phyloP scores from a whole-genome alignment of 768 basidiomycete species.

The Tulasnella sp. region DNA sequence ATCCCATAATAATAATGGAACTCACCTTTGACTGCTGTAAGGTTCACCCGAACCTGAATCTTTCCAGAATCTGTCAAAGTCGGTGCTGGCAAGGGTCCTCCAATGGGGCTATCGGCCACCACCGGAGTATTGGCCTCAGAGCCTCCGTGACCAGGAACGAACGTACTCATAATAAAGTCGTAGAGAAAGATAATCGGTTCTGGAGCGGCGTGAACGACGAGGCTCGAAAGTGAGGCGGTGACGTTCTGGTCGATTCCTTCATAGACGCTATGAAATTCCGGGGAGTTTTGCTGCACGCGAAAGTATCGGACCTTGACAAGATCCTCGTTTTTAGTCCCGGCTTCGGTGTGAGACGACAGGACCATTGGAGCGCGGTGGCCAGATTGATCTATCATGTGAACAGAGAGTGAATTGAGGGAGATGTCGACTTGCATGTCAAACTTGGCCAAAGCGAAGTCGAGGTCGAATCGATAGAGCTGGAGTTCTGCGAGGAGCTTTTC shows the following conservation, averaged over 20 bases:
- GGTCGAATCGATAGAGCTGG: slow-evolving; percentile 72
- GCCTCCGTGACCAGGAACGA: slow-evolving; percentile 58
- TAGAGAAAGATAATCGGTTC: slow-evolving; percentile 90
- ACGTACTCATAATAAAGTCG: slow-evolving; percentile 97
- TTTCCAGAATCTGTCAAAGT: slow-evolving; percentile 51
- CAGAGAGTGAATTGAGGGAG: slow-evolving; percentile 62
- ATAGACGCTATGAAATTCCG: slow-evolving; percentile 76
- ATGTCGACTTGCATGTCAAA: slow-evolving; percentile 87
- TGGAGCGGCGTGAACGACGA: slow-evolving; percentile 85
- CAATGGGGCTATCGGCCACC: slow-evolving; percentile 1
- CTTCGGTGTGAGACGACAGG: slow-evolving; percentile 34
- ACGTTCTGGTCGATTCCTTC: slow-evolving; percentile 89
- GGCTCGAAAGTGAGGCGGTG: slow-evolving; percentile 84
- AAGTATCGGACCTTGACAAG: slow-evolving; percentile 78
- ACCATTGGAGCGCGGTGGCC: slow-evolving; percentile 38
- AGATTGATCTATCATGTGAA: slow-evolving; percentile 38
- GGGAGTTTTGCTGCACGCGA: slow-evolving; percentile 80
- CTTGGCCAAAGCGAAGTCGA: slow-evolving; percentile 74
- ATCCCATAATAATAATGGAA: slow-evolving; percentile 24
- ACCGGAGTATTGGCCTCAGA: slow-evolving; percentile 35
- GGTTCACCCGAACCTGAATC: slow-evolving; percentile 78
- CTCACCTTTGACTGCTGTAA: slow-evolving; percentile 82
- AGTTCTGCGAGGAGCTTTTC: slow-evolving; percentile 82
- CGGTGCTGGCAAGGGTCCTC: not conserved
- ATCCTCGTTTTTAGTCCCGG: slow-evolving; percentile 49